A percentile compares a stretch with the other conserved stretches of the same genome.
These are phyloP conservation scores for Canariomyces notabilis DNA, from an alignment of 2,329 filamentous ascomycete genomes.

Conservation along the genomic window DNA sequence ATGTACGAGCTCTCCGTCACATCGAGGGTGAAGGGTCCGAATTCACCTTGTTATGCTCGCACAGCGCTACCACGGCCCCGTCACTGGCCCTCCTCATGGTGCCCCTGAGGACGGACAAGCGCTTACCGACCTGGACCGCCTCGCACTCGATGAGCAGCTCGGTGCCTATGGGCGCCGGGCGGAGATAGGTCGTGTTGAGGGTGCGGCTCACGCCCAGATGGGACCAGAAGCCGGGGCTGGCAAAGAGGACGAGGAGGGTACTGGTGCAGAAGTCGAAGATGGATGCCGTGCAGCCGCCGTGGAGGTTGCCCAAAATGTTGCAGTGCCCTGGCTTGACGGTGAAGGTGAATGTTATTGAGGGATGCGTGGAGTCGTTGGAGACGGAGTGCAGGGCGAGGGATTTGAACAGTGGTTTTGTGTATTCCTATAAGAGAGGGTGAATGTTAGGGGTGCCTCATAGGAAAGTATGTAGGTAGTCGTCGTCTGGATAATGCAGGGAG, in stretches of 20 bases:
- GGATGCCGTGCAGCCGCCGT: constrained; percentile 60
- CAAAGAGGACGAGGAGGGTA: constrained; percentile 50
- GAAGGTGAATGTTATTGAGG: constrained; percentile 33
- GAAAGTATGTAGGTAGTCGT: no score
- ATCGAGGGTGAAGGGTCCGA: constrained; percentile 40
- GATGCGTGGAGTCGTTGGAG: constrained; percentile 30
- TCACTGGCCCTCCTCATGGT: constrained; percentile 50
- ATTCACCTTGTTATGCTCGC: constrained; percentile 62
- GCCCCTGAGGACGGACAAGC: constrained; percentile 48
- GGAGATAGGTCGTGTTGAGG: constrained; percentile 62
- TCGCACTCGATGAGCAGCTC: constrained; percentile 52
- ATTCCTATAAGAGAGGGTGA: constrained; percentile 33
- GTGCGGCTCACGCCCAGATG: constrained; percentile 60
- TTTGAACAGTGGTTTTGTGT: constrained; percentile 39
- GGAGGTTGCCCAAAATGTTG: constrained; percentile 51
- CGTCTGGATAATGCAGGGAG: no score
- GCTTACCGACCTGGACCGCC: constrained; percentile 52
- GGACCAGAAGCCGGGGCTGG: constrained; percentile 56
- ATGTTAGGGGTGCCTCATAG: no score
- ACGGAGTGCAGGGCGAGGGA: constrained; percentile 38
- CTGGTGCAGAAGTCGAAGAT: constrained; percentile 65
- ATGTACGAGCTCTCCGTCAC: background rate
- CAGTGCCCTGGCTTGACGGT: constrained; percentile 40
- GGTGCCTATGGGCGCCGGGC: constrained; percentile 51
- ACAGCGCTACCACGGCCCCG: constrained; percentile 50